These are phyloP conservation scores for Fusarium sp. DNA, from an alignment of 2,329 filamentous ascomycete species.

Conservation along the genomic window DNA sequence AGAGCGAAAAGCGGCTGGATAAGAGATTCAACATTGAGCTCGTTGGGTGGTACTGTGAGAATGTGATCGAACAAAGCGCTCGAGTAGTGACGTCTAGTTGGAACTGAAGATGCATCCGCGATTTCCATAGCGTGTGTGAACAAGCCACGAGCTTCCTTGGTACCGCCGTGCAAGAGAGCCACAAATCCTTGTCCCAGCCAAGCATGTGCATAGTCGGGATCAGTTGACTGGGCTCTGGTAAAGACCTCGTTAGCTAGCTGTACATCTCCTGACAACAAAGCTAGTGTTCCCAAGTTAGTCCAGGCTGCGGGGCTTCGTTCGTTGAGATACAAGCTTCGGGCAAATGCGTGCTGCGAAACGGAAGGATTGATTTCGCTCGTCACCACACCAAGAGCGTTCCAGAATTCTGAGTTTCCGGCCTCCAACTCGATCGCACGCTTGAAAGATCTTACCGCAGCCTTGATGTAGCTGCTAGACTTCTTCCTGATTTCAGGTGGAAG, in stretches of 20 bases:
- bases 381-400: slow-evolving; percentile 94
- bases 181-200: slow-evolving; percentile 95
- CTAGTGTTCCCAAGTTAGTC: slow-evolving; percentile 91
- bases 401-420: slow-evolving; percentile 93
- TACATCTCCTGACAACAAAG: slow-evolving; percentile 83
- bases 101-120: slow-evolving; percentile 77
- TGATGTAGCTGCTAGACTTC: slow-evolving; percentile 76
- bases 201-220: slow-evolving; percentile 91
- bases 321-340: slow-evolving; percentile 91
- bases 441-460: slow-evolving; percentile 87
- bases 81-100: slow-evolving; percentile 83
- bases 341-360: slow-evolving; percentile 92
- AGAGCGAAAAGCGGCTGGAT: slow-evolving; percentile 91
- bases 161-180: slow-evolving; percentile 79
- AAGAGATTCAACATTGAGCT: slow-evolving; percentile 68
- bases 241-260: slow-evolving; percentile 92
- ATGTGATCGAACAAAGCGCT: slow-evolving; percentile 86
- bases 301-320: slow-evolving; percentile 86
- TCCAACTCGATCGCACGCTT: slow-evolving; percentile 96
- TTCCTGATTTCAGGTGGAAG: slow-evolving; percentile 65
- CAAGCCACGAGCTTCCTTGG: slow-evolving; percentile 81
- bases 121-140: slow-evolving; percentile 97
- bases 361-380: slow-evolving; percentile 87
- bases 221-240: slow-evolving; percentile 89
- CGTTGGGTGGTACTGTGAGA: slow-evolving; percentile 64